Evolutionary conservation across 257 asterid species (phyloP), one percentile per base, ranked within the genome.

Genomic region (Capsicum rhomboideum): DNA sequence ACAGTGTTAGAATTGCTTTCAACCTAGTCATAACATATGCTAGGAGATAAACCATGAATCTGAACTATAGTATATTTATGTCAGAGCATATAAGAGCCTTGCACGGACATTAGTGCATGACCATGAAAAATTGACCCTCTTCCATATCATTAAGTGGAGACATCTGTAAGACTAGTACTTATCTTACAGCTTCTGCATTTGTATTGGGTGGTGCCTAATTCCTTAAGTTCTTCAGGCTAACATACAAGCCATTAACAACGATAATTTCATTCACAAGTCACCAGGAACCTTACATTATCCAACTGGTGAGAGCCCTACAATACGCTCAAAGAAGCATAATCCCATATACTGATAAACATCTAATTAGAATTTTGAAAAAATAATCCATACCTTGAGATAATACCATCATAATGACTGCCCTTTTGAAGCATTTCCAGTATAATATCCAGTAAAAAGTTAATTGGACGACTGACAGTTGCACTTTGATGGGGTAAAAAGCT

Each of bases 401-500:
- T 55, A 89, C 78, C 83, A 74, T 87, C 93, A 85, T 87, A 88
- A 78, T 79, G 86, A 58, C 86, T 87, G 78, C 88, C 84, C 64
- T 87, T 90, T 84, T 90, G 97, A 87, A 94, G 94, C 93, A 94
- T 87, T 86, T 90, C 87, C 83, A 75, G 85, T 86, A 95, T 85
- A 87, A 93, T 84, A 82, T 89, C 93, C 87, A 92, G 88, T 88
- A 95, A 89, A 88, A 85, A 81, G 83, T 88, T 83, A 54, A 94
- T 88, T 53, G 92, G 90, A 79, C 94, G 92, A 86, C 67, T 85
- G 79, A 82, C 85, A 85, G 31, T 61, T 37, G 87, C 82, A 79
- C 85, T 86, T 78, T 88, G 85, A 83, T 89, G 92, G 68, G 98
- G 97, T 88, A 94, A 86, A 86, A 92, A 92, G 87, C 97, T 91